A percentile compares a stretch with the other conserved stretches of the same genome.
Evolutionary conservation across 2,329 filamentous ascomycete genomes (phyloP).

Genomic region (Fusarium sp.): DNA sequence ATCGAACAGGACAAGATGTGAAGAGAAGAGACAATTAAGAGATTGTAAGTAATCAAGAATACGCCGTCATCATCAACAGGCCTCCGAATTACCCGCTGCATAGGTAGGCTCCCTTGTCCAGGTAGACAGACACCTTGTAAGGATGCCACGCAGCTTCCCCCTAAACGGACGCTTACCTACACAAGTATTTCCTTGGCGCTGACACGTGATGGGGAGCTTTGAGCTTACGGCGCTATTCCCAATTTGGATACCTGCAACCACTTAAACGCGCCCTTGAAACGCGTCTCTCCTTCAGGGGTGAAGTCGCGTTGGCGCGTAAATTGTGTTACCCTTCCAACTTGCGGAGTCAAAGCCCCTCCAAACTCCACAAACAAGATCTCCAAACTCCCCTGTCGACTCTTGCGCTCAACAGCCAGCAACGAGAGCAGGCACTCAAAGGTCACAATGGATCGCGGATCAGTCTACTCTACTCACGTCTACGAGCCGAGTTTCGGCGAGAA

Average conservation of each 20-base stretch:
- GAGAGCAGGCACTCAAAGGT: slow-evolving; percentile 3
- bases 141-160: slow-evolving; percentile 38
- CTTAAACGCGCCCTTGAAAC: slow-evolving; percentile 39
- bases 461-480: slow-evolving; percentile 87
- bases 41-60: slow-evolving; percentile 26
- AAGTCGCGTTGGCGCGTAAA: slow-evolving; percentile 37
- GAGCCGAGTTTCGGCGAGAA: slow-evolving; percentile 72
- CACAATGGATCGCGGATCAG: slow-evolving; percentile 86
- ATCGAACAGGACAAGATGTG: slow-evolving; percentile 5
- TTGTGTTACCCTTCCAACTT: slow-evolving; percentile 40
- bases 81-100: slow-evolving; percentile 25
- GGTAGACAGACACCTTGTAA: slow-evolving; percentile 29
- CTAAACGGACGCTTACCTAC: slow-evolving; percentile 5
- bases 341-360: slow-evolving; percentile 38
- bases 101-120: slow-evolving; percentile 8
- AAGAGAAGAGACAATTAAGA: slow-evolving; percentile 28
- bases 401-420: slow-evolving; percentile 22
- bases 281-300: slow-evolving; percentile 29
- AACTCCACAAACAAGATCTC: slow-evolving; percentile 37
- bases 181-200: slow-evolving; percentile 16
- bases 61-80: slow-evolving; percentile 37
- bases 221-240: neutral
- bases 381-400: slow-evolving; percentile 24
- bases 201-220: slow-evolving; percentile 26
- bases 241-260: slow-evolving; percentile 41